Evolutionary conservation across 192 early-diverging fungal genomes (phyloP).

Genomic region (Backusella parvicylindrica): DNA sequence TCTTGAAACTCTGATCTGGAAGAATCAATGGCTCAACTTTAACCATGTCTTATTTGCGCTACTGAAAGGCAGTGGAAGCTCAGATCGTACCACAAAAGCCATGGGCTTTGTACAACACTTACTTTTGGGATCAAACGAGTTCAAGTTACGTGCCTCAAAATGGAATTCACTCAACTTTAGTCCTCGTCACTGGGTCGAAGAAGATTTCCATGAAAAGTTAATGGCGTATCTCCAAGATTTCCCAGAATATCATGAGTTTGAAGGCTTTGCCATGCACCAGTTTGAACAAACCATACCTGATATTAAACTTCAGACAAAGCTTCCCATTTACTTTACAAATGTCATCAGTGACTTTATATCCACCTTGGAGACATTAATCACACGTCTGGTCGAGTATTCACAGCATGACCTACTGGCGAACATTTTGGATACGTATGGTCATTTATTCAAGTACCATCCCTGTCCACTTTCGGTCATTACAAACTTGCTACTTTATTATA

Average conservation of each 20-base stretch:
- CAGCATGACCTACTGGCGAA: slow-evolving; percentile 54
- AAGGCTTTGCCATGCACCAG: slow-evolving; percentile 52
- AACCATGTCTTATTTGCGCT: slow-evolving; percentile 70
- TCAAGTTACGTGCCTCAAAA: slow-evolving; percentile 51
- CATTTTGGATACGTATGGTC: slow-evolving; percentile 61
- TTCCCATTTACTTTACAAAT: slow-evolving; percentile 74
- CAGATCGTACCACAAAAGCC: slow-evolving; percentile 43
- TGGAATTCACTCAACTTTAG: slow-evolving; percentile 65
- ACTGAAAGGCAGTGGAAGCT: slow-evolving; percentile 54
- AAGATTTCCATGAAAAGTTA: slow-evolving; percentile 61
- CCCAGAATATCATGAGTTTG: slow-evolving; percentile 75
- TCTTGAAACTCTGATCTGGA: slow-evolving; percentile 71
- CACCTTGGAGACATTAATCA: slow-evolving; percentile 63
- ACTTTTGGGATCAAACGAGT: slow-evolving; percentile 49
- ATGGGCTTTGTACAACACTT: slow-evolving; percentile 49
- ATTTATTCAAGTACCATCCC: slow-evolving; percentile 61
- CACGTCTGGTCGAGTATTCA: slow-evolving; percentile 63
- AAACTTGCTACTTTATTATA: slow-evolving; percentile 65
- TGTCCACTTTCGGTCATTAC: slow-evolving; percentile 66
- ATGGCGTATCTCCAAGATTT: slow-evolving; percentile 57
- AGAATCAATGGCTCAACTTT: slow-evolving; percentile 61
- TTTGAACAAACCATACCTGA: slow-evolving; percentile 50
- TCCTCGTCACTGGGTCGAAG: slow-evolving; percentile 69
- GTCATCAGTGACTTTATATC: slow-evolving; percentile 62
- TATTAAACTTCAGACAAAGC: slow-evolving; percentile 44